Evolutionary conservation across 179 eudicot species (phyloP), one percentile per base, ranked within the genome.

Genomic region (Beta macrorhiza): DNA sequence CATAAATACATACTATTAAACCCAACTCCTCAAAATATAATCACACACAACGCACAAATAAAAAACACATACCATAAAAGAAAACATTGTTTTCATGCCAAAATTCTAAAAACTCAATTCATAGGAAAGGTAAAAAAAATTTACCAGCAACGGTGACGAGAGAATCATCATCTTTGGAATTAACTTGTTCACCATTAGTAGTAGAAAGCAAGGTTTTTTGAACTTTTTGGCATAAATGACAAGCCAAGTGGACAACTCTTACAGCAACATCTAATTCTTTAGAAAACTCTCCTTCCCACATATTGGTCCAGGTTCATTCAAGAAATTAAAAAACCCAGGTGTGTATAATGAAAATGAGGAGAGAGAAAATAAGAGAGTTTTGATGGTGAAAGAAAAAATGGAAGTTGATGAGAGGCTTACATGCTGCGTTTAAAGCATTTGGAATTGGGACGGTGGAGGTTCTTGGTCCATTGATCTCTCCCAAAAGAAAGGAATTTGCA

Each of bases 81-180:
- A 71, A 51, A 79, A 22, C 69, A 53, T 59, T 52, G 72, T 37
- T n/a, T 4, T 53, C 11, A 67, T 5, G 42, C 17, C 49, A 51
- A 79, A 59, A 77, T 59, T 13, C 13, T 29, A n/a, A 72, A 57
- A 62, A 79, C 32, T 78, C 29, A 69, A 57, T 45, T 13, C 12
- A 42, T 7, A 45, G 1, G 19, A 74, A n/a, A 0, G 7, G 7
- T 19, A 20, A 61, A 29, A 78, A 81, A 19, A 49, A 69, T 74
- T 71, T 80, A 94, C 98, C 98, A 63, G 99, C 98, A 80, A 96
- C 87, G 84, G 99, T 94, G 77, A 94, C 97, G 59, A 88, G 97
- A 58, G 98, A 93, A 87, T 96, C 90, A 79, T 96, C 98, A 61
- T 90, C 93, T 85, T 96, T 94, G 77, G 92, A 89, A 79, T 83